Evolutionary conservation across 768 basidiomycete genomes (phyloP).

Genomic region (Podaxis carcinomalis): DNA sequence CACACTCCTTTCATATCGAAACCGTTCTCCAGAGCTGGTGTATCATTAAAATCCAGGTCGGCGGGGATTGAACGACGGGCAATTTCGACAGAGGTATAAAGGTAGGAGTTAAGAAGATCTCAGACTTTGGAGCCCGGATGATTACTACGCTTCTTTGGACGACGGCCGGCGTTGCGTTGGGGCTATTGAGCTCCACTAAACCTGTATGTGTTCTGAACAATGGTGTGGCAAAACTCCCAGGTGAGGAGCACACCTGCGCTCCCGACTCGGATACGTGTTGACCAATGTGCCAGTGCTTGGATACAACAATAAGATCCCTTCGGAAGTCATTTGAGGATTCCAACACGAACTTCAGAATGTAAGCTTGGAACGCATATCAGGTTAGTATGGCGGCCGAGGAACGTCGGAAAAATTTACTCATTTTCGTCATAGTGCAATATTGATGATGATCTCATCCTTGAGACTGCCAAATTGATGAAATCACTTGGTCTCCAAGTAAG

Average conservation of each 20-base stretch:
- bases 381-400: conserved; percentile 25
- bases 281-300: conserved; percentile 43
- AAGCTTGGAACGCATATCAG: conserved; percentile 71
- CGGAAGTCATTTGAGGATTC: not conserved
- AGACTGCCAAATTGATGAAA: conserved; percentile 47
- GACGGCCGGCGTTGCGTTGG: conserved; percentile 15
- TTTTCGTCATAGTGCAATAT: conserved; percentile 61
- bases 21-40: not conserved
- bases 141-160: conserved; percentile 19
- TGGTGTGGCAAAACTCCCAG: conserved; percentile 33
- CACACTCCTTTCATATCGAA: not conserved
- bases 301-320: conserved; percentile 50
- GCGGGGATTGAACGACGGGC: not conserved
- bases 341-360: not conserved
- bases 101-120: not conserved
- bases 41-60: not conserved
- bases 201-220: conserved; percentile 24
- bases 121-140: conserved; percentile 12
- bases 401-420: not conserved
- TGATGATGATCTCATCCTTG: conserved; percentile 47
- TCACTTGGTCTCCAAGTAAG: conserved; percentile 46
- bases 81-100: not conserved
- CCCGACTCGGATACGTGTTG: not conserved
- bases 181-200: conserved; percentile 11
- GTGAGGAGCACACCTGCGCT: conserved; percentile 19